Evolutionary conservation across 805 yeast species (phyloP).

Genomic region (Isabelozyma pseudorhagii): DNA sequence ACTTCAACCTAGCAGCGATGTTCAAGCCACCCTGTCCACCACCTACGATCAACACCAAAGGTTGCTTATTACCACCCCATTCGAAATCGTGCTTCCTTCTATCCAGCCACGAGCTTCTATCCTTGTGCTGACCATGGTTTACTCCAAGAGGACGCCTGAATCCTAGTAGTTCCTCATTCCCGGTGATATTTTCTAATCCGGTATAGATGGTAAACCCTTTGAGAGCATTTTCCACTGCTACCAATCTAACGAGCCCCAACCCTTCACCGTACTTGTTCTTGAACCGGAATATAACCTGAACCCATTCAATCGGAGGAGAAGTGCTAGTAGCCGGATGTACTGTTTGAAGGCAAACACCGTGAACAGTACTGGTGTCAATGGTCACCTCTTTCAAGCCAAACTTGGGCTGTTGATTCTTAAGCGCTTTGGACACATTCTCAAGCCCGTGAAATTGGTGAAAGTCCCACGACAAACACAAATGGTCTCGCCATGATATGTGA

Average conservation of each 20-base stretch:
- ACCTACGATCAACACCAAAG: constrained; percentile 43
- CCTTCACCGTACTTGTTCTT: constrained; percentile 29
- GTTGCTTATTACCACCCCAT: constrained; percentile 31
- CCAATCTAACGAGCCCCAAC: constrained; percentile 27
- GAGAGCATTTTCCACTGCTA: constrained; percentile 17
- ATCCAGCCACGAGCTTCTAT: constrained; percentile 39
- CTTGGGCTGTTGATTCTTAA: constrained; percentile 9
- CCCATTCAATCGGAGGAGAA: constrained; percentile 32
- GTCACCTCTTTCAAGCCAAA: constrained; percentile 21
- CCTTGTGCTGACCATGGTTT: constrained; percentile 35
- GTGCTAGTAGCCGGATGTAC: constrained; percentile 21
- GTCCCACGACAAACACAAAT: constrained; percentile 28
- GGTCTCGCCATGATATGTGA: constrained; percentile 37
- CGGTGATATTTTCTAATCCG: constrained; percentile 26
- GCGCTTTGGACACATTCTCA: constrained; percentile 16
- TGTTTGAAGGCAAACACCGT: constrained; percentile 23
- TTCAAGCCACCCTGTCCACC: constrained; percentile 48
- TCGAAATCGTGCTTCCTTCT: constrained; percentile 23
- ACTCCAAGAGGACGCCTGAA: constrained; percentile 33
- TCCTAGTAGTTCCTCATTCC: constrained; percentile 30
- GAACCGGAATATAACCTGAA: constrained; percentile 27
- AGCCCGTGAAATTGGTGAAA: constrained; percentile 28
- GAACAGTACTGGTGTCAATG: constrained; percentile 25
- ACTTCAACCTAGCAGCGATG: constrained; percentile 40
- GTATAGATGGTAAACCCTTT: constrained; percentile 33